Conservation (phyloP, 495 filamentous ascomycete species). For the Bathelium albidoporum region DNA sequence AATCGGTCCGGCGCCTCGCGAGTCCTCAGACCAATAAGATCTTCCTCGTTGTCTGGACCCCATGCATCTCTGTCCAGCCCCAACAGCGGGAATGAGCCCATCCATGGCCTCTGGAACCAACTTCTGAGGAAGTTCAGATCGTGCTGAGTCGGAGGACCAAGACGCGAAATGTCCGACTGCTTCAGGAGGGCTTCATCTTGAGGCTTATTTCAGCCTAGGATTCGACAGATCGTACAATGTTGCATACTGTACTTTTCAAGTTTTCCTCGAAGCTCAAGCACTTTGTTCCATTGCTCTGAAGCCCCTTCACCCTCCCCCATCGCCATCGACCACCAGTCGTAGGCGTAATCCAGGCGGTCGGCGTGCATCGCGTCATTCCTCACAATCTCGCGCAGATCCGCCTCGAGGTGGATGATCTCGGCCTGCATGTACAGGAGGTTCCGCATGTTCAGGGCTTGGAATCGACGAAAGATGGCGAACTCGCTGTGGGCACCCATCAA, state of each 20-base stretch:
- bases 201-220: not conserved
- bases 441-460: conserved; percentile 9
- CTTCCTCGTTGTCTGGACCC: conserved; percentile 2
- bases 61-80: conserved; percentile 10
- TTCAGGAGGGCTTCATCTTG: conserved; percentile 12
- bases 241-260: conserved; percentile 19
- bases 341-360: not conserved
- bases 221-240: not conserved
- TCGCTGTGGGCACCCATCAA: conserved; percentile 12
- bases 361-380: not conserved
- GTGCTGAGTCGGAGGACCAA: not conserved
- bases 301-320: not conserved
- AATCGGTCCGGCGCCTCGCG: conserved; percentile 8
- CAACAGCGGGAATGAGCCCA: conserved; percentile 15
- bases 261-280: conserved; percentile 13
- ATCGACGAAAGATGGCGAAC: conserved; percentile 13
- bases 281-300: conserved; percentile 17
- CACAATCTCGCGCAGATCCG: conserved; percentile 1
- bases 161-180: not conserved
- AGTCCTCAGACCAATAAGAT: conserved; percentile 13
- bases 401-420: conserved; percentile 9
- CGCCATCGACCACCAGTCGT: not conserved
- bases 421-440: conserved; percentile 12
- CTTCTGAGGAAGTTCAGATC: conserved; percentile 12
- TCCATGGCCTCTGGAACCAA: conserved; percentile 13